A percentile compares a stretch with the other conserved stretches of the same genome.
Conservation (phyloP, 2,329 filamentous ascomycete species). For the Colletotrichum camelliae region DNA sequence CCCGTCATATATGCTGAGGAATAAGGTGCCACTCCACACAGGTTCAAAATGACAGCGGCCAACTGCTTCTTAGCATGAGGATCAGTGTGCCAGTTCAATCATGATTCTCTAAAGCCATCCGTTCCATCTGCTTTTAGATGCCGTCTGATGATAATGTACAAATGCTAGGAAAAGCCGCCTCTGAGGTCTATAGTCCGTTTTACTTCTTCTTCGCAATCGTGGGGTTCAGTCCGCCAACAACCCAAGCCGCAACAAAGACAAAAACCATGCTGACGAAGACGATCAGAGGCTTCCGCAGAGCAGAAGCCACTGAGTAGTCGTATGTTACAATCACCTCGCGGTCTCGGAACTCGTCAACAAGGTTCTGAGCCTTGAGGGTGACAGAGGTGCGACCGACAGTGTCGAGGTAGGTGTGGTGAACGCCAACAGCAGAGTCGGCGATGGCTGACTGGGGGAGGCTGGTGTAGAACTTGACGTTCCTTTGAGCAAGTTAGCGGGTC, state of each 20-base stretch:
- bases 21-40: background rate
- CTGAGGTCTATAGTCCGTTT: conserved; percentile 5
- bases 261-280: conserved; percentile 75
- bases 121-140: conserved; percentile 21
- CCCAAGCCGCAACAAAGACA: conserved; percentile 78
- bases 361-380: conserved; percentile 79
- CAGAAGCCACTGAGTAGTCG: conserved; percentile 77
- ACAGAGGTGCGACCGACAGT: conserved; percentile 87
- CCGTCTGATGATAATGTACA: conserved; percentile 27
- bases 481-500: conserved; percentile 50
- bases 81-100: conserved; percentile 14
- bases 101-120: conserved; percentile 22
- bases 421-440: conserved; percentile 59
- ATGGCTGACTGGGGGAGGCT: conserved; percentile 70
- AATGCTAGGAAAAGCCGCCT: conserved; percentile 17
- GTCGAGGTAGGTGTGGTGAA: conserved; percentile 93
- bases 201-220: conserved; percentile 66
- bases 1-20: background rate
- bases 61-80: background rate
- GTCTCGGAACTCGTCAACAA: conserved; percentile 89
- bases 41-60: background rate
- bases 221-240: conserved; percentile 78
- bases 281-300: conserved; percentile 84
- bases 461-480: conserved; percentile 80
- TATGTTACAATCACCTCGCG: conserved; percentile 87